phyloP scores from a whole-genome alignment of 805 yeast species.

The Suhomyces vadensis region DNA sequence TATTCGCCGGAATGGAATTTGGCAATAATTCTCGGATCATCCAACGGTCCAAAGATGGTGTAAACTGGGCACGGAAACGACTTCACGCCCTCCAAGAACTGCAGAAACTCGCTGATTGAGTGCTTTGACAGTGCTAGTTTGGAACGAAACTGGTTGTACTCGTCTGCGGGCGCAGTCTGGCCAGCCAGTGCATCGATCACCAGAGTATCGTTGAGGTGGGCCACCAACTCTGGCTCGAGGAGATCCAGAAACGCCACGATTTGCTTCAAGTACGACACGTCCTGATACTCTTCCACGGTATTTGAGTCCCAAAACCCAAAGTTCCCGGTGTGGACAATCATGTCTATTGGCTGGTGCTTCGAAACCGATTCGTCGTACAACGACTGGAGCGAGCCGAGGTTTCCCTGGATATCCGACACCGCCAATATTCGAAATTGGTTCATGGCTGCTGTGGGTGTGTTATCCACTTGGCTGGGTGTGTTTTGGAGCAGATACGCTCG shows the following conservation, averaged over 20 bases:
- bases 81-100: conserved; percentile 37
- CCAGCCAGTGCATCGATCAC: conserved; percentile 3
- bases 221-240: conserved; percentile 48
- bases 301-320: conserved; percentile 65
- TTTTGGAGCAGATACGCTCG: not conserved
- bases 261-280: conserved; percentile 58
- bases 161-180: not conserved
- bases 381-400: conserved; percentile 18
- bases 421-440: conserved; percentile 18
- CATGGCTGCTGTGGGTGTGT: not conserved
- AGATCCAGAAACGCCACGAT: conserved; percentile 67
- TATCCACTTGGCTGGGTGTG: not conserved
- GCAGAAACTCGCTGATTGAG: conserved; percentile 20
- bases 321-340: conserved; percentile 23
- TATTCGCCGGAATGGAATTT: conserved; percentile 58
- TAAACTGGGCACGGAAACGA: conserved; percentile 62
- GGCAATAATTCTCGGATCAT: conserved; percentile 67
- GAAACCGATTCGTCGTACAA: conserved; percentile 14
- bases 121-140: conserved; percentile 9
- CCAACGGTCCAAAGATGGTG: conserved; percentile 75
- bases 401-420: conserved; percentile 33
- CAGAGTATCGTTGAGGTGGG: conserved; percentile 49
- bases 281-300: conserved; percentile 52
- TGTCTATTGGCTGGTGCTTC: conserved; percentile 17
- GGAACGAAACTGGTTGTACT: conserved; percentile 6